phyloP scores from a whole-genome alignment of 2,329 filamentous ascomycete genomes.

The Lasiodiplodia gonubiensis region DNA sequence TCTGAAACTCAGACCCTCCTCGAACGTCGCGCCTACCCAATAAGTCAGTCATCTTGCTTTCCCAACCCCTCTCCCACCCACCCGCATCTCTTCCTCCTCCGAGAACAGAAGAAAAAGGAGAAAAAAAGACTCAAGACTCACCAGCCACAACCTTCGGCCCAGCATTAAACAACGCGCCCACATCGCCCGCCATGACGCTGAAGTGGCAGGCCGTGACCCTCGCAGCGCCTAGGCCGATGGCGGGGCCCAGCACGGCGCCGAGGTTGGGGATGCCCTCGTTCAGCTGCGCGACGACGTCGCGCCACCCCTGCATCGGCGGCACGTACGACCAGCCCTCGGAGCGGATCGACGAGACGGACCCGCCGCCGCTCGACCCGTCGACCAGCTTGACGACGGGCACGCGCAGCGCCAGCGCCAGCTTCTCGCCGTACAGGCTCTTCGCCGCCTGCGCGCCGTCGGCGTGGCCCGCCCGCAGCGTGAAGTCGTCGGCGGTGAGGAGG shows the following conservation, averaged over 20 bases:
- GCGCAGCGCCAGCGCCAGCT: conserved; percentile 62
- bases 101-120: background rate
- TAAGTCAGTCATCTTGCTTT: no score
- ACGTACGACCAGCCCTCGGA: conserved; percentile 64
- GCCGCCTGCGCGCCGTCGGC: conserved; percentile 65
- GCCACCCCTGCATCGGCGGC: conserved; percentile 61
- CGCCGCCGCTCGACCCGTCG: conserved; percentile 68
- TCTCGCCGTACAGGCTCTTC: conserved; percentile 67
- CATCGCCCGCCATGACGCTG: conserved; percentile 68
- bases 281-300: conserved; percentile 61
- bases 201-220: conserved; percentile 60
- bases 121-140: conserved; percentile 30
- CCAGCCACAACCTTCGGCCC: conserved; percentile 66
- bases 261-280: conserved; percentile 69
- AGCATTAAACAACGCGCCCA: conserved; percentile 68
- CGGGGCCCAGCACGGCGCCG: conserved; percentile 67
- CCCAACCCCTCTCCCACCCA: background rate
- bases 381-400: conserved; percentile 68
- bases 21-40: conserved; percentile 66
- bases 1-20: conserved; percentile 64
- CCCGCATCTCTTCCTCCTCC: no score
- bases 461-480: conserved; percentile 67
- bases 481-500: conserved; percentile 69
- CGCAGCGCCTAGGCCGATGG: conserved; percentile 63
- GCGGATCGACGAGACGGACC: conserved; percentile 65